phyloP scores from a whole-genome alignment of 164 flowering plant genomes.

The Cinnamomum micranthum region DNA sequence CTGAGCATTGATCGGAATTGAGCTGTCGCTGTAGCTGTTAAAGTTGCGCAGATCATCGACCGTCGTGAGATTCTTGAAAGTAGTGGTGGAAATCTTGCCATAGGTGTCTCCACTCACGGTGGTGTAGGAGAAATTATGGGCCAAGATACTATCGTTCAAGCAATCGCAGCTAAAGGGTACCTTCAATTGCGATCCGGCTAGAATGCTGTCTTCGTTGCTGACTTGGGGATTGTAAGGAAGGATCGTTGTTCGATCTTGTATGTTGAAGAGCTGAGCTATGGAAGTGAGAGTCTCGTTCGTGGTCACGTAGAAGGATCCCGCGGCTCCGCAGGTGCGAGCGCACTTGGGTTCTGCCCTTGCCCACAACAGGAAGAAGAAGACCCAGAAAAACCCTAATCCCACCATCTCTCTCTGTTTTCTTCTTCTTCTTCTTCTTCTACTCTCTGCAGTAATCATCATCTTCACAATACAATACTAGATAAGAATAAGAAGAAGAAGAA shows the following conservation, averaged over 20 bases:
- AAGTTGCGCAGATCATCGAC: conserved; percentile 19
- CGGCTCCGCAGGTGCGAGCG: conserved; percentile 43
- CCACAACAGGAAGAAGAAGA: conserved; percentile 5
- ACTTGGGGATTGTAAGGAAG: conserved; percentile 26
- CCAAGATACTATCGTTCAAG: conserved; percentile 35
- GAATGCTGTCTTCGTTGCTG: conserved; percentile 27
- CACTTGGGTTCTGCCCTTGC: conserved; percentile 35
- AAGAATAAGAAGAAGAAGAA: too few relatives aligned
- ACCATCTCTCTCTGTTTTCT: too few relatives aligned
- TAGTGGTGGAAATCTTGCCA: conserved; percentile 17
- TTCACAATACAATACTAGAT: too few relatives aligned
- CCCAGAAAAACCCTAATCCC: background rate
- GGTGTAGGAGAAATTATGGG: conserved; percentile 37
- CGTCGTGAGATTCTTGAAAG: conserved; percentile 46
- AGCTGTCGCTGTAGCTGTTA: conserved; percentile 20
- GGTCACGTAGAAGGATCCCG: conserved; percentile 62
- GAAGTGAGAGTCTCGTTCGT: conserved; percentile 28
- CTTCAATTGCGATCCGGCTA: conserved; percentile 23
- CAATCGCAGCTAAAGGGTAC: conserved; percentile 61
- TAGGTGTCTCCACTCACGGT: conserved; percentile 38
- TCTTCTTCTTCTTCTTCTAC: too few relatives aligned
- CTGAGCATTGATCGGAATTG: conserved; percentile 22
- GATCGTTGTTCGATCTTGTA: conserved; percentile 4
- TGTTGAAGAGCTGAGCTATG: conserved; percentile 21
- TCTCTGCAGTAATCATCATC: too few relatives aligned